phyloP scores from a whole-genome alignment of 148 eudicot species.

The Fagopyrum homotropicum region DNA sequence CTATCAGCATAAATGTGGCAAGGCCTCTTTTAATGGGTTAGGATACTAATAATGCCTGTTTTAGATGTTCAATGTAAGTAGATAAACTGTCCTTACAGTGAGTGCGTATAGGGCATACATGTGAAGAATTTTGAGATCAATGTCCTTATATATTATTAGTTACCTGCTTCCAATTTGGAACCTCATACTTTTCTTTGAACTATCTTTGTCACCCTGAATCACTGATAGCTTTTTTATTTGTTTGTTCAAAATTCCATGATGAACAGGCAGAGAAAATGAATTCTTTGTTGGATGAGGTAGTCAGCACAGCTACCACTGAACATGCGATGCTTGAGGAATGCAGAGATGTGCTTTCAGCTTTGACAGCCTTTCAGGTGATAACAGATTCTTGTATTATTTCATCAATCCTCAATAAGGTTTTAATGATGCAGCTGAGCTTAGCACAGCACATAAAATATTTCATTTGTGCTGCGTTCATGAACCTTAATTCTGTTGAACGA shows the following conservation, averaged over 20 bases:
- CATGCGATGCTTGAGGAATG: constrained; percentile 47
- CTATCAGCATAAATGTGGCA: too few species aligned
- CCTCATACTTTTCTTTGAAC: not conserved
- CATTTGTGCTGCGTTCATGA: not conserved
- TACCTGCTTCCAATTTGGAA: not conserved
- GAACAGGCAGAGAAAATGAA: constrained; percentile 58
- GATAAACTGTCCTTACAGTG: too few species aligned
- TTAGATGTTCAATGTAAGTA: too few species aligned
- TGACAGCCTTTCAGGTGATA: constrained; percentile 60
- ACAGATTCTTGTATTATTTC: not conserved
- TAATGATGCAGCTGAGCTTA: not conserved
- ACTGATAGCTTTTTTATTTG: not conserved
- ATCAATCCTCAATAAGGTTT: not conserved
- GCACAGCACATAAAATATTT: not conserved
- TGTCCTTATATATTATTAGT: not conserved
- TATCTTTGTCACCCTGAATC: not conserved
- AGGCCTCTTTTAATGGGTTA: too few species aligned
- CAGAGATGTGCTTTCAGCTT: constrained; percentile 51
- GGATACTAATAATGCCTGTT: too few species aligned
- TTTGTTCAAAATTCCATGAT: not conserved
- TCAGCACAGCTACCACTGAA: constrained; percentile 38
- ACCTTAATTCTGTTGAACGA: not conserved
- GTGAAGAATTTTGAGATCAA: too few species aligned
- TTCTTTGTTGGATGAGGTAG: constrained; percentile 47
- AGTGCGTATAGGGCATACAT: not conserved